These are phyloP conservation scores for Debaryomycetaceae sp. DNA, from an alignment of 1,139 yeast genomes.

Conservation along the genomic window DNA sequence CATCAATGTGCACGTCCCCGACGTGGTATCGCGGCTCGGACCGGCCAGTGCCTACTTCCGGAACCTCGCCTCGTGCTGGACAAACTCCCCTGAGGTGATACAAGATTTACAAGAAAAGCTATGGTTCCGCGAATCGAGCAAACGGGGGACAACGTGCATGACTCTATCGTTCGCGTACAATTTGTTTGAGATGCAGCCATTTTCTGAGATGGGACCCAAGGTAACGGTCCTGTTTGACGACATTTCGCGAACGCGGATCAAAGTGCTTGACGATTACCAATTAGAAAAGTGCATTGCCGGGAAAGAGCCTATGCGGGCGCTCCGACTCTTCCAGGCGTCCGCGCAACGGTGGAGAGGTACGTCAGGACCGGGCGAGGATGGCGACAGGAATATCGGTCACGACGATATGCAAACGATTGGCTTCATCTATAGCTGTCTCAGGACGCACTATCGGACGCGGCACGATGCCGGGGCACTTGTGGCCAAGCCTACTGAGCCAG, in stretches of 20 bases:
- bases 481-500: slow-evolving; percentile 3
- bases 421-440: slow-evolving; percentile 20
- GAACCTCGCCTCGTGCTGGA: slow-evolving; percentile 1
- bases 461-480: slow-evolving; percentile 28
- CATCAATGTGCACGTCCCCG: slow-evolving; percentile 37
- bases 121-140: no score
- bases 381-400: slow-evolving; percentile 3
- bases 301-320: slow-evolving; percentile 8
- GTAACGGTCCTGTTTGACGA: slow-evolving; percentile 20
- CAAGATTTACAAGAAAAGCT: no score
- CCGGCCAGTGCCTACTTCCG: slow-evolving; percentile 18
- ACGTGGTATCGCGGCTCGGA: slow-evolving; percentile 20
- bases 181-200: slow-evolving; percentile 25
- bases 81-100: no score
- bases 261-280: slow-evolving; percentile 9
- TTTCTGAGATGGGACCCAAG: slow-evolving; percentile 14
- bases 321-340: slow-evolving; percentile 4
- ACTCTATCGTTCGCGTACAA: slow-evolving; percentile 25
- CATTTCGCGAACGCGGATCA: slow-evolving; percentile 13
- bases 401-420: slow-evolving; percentile 25
- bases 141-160: no score
- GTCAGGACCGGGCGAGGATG: not conserved
- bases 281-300: slow-evolving; percentile 22
- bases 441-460: slow-evolving; percentile 21
- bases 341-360: not conserved